Conservation (phyloP, 2,329 filamentous ascomycete genomes). For the Hypomyces perniciosus region DNA sequence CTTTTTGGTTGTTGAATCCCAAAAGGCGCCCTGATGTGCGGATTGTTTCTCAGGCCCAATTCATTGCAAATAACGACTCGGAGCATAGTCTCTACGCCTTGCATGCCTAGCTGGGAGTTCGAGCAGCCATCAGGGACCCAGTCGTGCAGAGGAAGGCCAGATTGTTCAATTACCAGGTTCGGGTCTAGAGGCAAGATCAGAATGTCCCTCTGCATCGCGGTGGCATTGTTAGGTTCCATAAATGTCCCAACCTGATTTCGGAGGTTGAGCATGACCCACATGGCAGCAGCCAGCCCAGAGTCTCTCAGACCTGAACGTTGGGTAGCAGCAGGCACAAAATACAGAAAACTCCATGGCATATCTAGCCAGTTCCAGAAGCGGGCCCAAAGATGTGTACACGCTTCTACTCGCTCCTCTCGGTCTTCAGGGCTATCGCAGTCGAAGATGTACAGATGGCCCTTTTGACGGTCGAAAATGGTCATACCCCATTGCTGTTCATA, state of each 20-base stretch:
- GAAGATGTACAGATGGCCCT: slow-evolving; percentile 17
- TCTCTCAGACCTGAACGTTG: slow-evolving; percentile 5
- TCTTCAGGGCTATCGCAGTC: slow-evolving; percentile 11
- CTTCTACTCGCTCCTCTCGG: slow-evolving; percentile 12
- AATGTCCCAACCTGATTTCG: slow-evolving; percentile 14
- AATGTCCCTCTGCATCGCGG: background rate
- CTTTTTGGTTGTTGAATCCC: background rate
- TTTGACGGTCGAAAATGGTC: slow-evolving; percentile 18
- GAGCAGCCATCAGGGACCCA: slow-evolving; percentile 12
- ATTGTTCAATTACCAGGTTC: background rate
- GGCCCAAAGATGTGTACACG: slow-evolving; percentile 17
- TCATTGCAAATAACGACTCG: slow-evolving; percentile 16
- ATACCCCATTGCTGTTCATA: slow-evolving; percentile 16
- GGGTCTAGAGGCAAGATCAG: background rate
- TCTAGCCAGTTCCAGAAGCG: slow-evolving; percentile 16
- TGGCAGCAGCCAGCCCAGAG: slow-evolving; percentile 12
- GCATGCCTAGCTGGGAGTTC: background rate
- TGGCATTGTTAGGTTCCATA: background rate
- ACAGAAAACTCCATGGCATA: slow-evolving; percentile 15
- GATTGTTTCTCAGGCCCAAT: slow-evolving; percentile 11
- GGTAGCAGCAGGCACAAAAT: slow-evolving; percentile 12
- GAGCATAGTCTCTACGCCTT: slow-evolving; percentile 10
- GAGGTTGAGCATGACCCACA: slow-evolving; percentile 17
- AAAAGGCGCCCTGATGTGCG: slow-evolving; percentile 8
- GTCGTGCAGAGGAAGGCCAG: slow-evolving; percentile 7